A percentile compares a stretch with the other conserved stretches of the same genome.
These are phyloP conservation scores for Starmerella sirachaensis DNA, from an alignment of 805 yeast genomes.

Conservation along the genomic window DNA sequence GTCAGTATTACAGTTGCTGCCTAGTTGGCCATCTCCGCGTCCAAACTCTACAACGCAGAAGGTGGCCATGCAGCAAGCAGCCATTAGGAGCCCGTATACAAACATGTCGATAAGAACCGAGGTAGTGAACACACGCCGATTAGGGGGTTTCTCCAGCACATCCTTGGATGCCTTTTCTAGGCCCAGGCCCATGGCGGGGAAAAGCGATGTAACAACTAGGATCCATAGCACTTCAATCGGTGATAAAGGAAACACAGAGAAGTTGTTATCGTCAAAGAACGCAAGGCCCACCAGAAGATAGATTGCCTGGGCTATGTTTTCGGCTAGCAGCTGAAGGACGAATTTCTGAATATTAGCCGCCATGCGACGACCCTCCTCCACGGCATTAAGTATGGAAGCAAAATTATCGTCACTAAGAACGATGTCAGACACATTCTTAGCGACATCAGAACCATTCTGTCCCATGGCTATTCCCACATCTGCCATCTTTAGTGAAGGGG, in stretches of 20 bases:
- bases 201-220: slow-evolving; percentile 64
- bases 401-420: slow-evolving; percentile 67
- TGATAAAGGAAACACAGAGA: slow-evolving; percentile 70
- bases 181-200: slow-evolving; percentile 78
- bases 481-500: slow-evolving; percentile 63
- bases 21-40: slow-evolving; percentile 50
- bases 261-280: slow-evolving; percentile 48
- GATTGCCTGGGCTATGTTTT: slow-evolving; percentile 60
- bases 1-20: slow-evolving; percentile 47
- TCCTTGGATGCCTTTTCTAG: slow-evolving; percentile 54
- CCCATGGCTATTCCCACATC: slow-evolving; percentile 85
- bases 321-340: slow-evolving; percentile 59
- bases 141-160: slow-evolving; percentile 53
- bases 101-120: slow-evolving; percentile 59
- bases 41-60: slow-evolving; percentile 60
- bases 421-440: slow-evolving; percentile 73
- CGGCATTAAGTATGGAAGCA: slow-evolving; percentile 65
- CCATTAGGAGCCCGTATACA: slow-evolving; percentile 64
- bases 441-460: slow-evolving; percentile 67
- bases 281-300: slow-evolving; percentile 61
- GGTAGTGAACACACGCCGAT: slow-evolving; percentile 51
- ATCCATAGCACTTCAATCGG: slow-evolving; percentile 76
- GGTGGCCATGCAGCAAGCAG: slow-evolving; percentile 52
- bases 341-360: slow-evolving; percentile 66
- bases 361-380: slow-evolving; percentile 75